A percentile compares a stretch with the other conserved stretches of the same genome.
phyloP scores from a whole-genome alignment of 2,329 filamentous ascomycete species.

The Beauveria medogensis region DNA sequence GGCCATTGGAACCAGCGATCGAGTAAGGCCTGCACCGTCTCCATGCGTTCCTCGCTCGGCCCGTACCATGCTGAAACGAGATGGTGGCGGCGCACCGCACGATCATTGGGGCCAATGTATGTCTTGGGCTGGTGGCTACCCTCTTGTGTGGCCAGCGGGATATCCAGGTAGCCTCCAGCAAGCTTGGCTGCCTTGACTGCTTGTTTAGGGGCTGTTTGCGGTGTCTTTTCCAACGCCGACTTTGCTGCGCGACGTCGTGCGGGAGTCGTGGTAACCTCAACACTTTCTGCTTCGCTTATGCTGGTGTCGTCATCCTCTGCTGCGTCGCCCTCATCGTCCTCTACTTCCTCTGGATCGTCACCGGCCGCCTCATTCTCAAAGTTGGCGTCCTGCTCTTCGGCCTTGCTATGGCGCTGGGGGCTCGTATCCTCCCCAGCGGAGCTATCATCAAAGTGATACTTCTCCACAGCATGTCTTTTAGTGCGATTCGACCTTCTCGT shows the following conservation, averaged over 20 bases:
- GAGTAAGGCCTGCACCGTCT: slow-evolving; percentile 28
- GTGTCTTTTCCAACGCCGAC: slow-evolving; percentile 5
- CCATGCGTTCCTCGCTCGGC: slow-evolving; percentile 27
- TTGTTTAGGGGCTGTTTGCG: slow-evolving; percentile 22
- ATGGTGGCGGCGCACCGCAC: slow-evolving; percentile 23
- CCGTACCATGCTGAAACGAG: slow-evolving; percentile 36
- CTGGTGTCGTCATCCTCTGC: slow-evolving; percentile 23
- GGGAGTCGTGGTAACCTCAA: slow-evolving; percentile 10
- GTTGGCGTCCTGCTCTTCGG: slow-evolving; percentile 23
- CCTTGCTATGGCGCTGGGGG: slow-evolving; percentile 16
- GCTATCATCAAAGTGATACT: slow-evolving; percentile 28
- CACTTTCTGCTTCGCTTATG: slow-evolving; percentile 20
- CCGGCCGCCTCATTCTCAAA: slow-evolving; percentile 19
- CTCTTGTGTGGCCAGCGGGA: slow-evolving; percentile 24
- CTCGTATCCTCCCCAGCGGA: slow-evolving; percentile 21
- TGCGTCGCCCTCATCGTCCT: slow-evolving; percentile 23
- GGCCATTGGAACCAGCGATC: slow-evolving; percentile 34
- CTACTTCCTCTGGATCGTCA: slow-evolving; percentile 14
- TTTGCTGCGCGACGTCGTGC: slow-evolving; percentile 6
- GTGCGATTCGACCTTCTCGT: slow-evolving; percentile 29
- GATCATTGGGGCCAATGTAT: slow-evolving; percentile 29
- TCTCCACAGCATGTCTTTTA: slow-evolving; percentile 26
- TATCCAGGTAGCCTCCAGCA: slow-evolving; percentile 20
- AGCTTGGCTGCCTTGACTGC: slow-evolving; percentile 17
- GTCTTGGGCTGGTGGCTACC: slow-evolving; percentile 25